Base-by-base conservation (phyloP, 495 filamentous ascomycete species). In the Aspergillus avenaceus region DNA sequence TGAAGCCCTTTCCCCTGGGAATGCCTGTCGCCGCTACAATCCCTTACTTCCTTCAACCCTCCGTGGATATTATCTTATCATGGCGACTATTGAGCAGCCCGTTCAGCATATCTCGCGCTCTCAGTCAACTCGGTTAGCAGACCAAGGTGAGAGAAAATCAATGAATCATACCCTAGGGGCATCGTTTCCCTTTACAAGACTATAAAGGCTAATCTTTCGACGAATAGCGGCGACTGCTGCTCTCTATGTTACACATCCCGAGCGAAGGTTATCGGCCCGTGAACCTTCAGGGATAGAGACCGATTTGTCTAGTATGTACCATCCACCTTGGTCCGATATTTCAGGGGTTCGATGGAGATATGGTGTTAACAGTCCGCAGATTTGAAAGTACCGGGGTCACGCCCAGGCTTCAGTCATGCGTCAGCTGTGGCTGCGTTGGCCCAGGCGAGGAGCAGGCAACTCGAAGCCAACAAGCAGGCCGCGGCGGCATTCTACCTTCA, bases 371-470 rank as follows among this genome's bases (percentile, higher is more conserved):
- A 18, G 34, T 38, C 21, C 21, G 14, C 31, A 56, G 85, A 82
- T 66, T 83, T 86, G 50, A 78, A 77, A 53, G 76, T 82, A 16
- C 73, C 79, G 44, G 83, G 87, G 51, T 90, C 73, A 52, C 84
- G 87, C 18, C 62, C 76, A 32, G 88, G 87, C 22, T 75, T 91
- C 56, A 75, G 82, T 41, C 75, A 78, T 46, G 80, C 84, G 25
- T 88, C 87, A 36, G 89, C 88, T 18, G 80, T 81, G 44, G 82
- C 85, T 28, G 90, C 88, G 36, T 72, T 93, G 14, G 87, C 88
- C 22, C 86, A 88, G 75, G 74, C 82, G 22, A 84, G 84, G 56
- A 77, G 79, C 46, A 85, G 80, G 55, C 63, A 80, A 0, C 67
- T 79, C 23, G 78, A 83, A 61, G 58, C 83, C 12, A 73, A 76